phyloP scores from a whole-genome alignment of 2,329 filamentous ascomycete species.

The Cryphonectria radicalis region DNA sequence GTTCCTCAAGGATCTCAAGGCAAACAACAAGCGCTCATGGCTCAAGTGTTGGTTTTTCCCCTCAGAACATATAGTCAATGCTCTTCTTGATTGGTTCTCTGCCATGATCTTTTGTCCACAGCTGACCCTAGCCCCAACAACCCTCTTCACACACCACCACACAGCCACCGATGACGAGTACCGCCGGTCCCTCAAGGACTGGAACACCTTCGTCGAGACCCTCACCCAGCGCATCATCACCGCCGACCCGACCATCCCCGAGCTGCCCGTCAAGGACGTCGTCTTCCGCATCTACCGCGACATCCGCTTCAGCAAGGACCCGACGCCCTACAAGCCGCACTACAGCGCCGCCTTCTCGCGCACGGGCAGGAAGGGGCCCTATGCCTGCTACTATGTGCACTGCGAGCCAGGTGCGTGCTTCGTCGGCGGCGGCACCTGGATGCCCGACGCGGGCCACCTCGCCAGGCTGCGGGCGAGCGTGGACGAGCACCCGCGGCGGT shows the following conservation, averaged over 20 bases:
- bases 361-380: conserved; percentile 84
- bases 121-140: conserved; percentile 7
- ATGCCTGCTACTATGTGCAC: conserved; percentile 88
- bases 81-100: too few species aligned
- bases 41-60: conserved; percentile 52
- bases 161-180: conserved; percentile 81
- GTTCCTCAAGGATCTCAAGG: conserved; percentile 62
- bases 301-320: conserved; percentile 81
- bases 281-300: conserved; percentile 89
- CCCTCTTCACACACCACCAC: too few species aligned
- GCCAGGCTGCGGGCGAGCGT: conserved; percentile 73
- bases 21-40: conserved; percentile 63
- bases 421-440: conserved; percentile 82
- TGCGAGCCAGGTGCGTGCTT: conserved; percentile 74
- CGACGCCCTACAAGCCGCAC: conserved; percentile 87
- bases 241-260: conserved; percentile 80
- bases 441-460: conserved; percentile 70
- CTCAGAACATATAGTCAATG: too few species aligned
- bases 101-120: neutral
- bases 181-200: conserved; percentile 77
- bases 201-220: conserved; percentile 75
- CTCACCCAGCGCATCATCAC: conserved; percentile 73
- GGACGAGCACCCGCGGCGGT: conserved; percentile 70
- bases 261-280: conserved; percentile 83
- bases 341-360: conserved; percentile 88